Base-by-base conservation (phyloP, 2,329 filamentous ascomycete genomes). In the Colletotrichum sp. region DNA sequence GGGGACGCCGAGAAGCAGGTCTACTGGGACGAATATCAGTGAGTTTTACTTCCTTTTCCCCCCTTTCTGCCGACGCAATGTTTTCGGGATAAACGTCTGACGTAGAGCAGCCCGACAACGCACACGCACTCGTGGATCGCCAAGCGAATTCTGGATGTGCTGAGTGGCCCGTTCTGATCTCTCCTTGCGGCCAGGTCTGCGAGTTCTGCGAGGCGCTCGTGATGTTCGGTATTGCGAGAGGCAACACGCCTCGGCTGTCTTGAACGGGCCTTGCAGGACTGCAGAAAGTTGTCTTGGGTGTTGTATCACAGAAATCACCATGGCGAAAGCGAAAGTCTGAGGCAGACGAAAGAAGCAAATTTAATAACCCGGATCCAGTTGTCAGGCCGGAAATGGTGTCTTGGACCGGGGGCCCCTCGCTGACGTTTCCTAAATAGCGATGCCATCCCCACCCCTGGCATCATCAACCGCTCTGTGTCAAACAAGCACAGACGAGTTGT, bases 1-100 rank as follows among this genome's bases (percentile, higher is more conserved):
- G 58, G 64, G 52, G 64, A 76, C 15, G 56, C 64, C 24, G 58
- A 73, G 18, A 65, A 10, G 15, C 52, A 32, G 56, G 73, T 76
- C 18, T 76, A 76, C 34, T 76, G 70, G 70, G 73, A 76, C 58
- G 73, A 76, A 24, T 76, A 73, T 26, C 70, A 76, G 70, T 76
- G 26, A 15, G 73, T 60, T 26, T 8, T 48, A 8, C 16, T 55
- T 28, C 2, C 15, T 43, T 18, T 24, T 26, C 10, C 26, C 8
- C 38, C 15, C 28, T 28, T 13, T 24, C 13, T 24, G 2, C n/a
- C 16, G 16, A n/a, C 15, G 48, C 30, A 43, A 26, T 28, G 21
- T 24, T 64, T n/a, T 26, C 12, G 21, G 34, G 61, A 28, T 43
- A 1, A 52, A 3, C 1, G 38, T 62, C 58, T 76, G 64, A 76